Base-by-base conservation (phyloP, 2,329 filamentous ascomycete species). In the Blastomyces parvus region DNA sequence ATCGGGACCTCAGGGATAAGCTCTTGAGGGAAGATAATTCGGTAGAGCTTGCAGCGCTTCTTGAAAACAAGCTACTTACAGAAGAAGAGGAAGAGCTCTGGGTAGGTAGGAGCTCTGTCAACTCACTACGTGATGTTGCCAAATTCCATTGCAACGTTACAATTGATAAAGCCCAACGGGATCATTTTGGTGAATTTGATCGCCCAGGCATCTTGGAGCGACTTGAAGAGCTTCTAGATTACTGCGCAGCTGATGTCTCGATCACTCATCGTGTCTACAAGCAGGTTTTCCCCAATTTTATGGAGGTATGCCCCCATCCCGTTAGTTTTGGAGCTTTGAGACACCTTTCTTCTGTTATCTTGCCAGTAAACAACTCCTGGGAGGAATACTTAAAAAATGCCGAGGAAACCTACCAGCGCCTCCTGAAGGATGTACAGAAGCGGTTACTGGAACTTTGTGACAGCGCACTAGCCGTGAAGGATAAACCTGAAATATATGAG, bases 251-350 rank as follows among this genome's bases (percentile, higher is more conserved):
- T 1, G 94, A 99, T 77, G 94, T 99, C 22, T 86, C 87, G 44
- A 87, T 97, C 69, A 99, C 94, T 0, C 94, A 99, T 70, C 86
- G 87, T 58, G 89, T 99, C n/a, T 99, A 93, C 76, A 88, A 91
- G 73, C 91, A 91, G 64, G 91, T 97, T 0, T 94, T 99, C 66
- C 90, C 91, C 0, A 88, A 89, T 64, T 99, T 97, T 70, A 80
- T 97, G 25, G 82, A 91, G 55, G 90, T 89, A 33, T 99, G 94
- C 72, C 94, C 94, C 0, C 95, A 99, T 75, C 94, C 94, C 0
- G 94, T 99, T 70, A 97, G 92, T 76, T 99, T 99, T 71, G 93
- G 91, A 2, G 94, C 94, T 1, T 81, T 99, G 22, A 85, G 94
- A 19, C 94, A 97, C 73, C 82, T 99, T n/a, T 91, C 92, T 0